Evolutionary conservation across 2,329 filamentous ascomycete genomes (phyloP).

Genomic region (Phialophora verrucosa): DNA sequence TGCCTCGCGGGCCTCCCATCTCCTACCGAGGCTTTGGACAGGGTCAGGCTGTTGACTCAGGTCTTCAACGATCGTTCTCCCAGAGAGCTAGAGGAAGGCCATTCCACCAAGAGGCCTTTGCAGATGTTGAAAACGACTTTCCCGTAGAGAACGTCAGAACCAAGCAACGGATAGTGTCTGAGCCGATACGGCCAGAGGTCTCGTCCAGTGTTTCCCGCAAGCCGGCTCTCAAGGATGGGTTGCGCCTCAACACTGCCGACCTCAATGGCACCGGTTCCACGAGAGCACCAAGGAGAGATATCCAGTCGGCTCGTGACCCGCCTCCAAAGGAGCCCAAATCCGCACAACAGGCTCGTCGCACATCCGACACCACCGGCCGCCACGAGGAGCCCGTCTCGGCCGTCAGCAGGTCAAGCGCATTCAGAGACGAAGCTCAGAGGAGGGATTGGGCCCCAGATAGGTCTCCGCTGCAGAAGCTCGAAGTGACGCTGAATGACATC

Average conservation of each 20-base stretch:
- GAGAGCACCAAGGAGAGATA: conserved; percentile 15
- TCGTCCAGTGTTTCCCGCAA: conserved; percentile 18
- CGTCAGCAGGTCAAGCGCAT: conserved; percentile 33
- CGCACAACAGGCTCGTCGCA: conserved; percentile 23
- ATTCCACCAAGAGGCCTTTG: conserved; percentile 39
- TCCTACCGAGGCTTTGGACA: conserved; percentile 55
- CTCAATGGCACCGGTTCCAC: conserved; percentile 20
- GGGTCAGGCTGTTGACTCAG: conserved; percentile 48
- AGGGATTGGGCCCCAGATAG: conserved; percentile 73
- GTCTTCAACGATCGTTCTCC: conserved; percentile 39
- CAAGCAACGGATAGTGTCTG: conserved; percentile 17
- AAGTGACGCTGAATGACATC: conserved; percentile 87
- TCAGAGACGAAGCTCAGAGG: conserved; percentile 41
- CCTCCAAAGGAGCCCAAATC: conserved; percentile 8
- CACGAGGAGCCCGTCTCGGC: conserved; percentile 31
- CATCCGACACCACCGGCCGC: conserved; percentile 22
- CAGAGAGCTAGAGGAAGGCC: conserved; percentile 39
- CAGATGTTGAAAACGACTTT: conserved; percentile 30
- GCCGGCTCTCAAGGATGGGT: conserved; percentile 23
- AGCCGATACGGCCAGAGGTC: conserved; percentile 11
- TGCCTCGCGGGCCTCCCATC: conserved; percentile 63
- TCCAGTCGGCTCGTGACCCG: conserved; percentile 20
- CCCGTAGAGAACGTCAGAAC: conserved; percentile 13
- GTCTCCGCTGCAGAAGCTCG: conserved; percentile 91
- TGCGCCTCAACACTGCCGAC: conserved; percentile 28